phyloP scores from a whole-genome alignment of 495 filamentous ascomycete species.

The Hypoxylon fragiforme region DNA sequence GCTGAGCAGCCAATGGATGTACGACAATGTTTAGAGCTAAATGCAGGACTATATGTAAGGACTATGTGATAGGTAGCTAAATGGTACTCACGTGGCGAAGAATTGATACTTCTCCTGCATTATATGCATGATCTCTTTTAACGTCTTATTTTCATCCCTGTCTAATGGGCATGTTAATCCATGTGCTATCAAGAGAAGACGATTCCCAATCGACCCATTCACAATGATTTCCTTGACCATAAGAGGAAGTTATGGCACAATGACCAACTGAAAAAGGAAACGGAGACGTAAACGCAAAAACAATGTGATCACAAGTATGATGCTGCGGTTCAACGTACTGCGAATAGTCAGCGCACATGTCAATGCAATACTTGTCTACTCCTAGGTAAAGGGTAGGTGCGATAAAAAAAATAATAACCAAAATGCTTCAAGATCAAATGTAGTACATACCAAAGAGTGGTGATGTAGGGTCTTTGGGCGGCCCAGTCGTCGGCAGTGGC shows the following conservation, averaged over 20 bases:
- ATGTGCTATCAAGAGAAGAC: background rate
- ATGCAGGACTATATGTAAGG: too few species aligned
- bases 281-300: background rate
- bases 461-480: constrained; percentile 27
- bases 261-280: background rate
- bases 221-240: background rate
- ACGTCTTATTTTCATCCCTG: constrained; percentile 43
- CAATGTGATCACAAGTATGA: background rate
- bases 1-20: too few species aligned
- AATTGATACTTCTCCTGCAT: constrained; percentile 46
- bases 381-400: background rate
- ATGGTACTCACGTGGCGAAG: constrained; percentile 43
- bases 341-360: background rate
- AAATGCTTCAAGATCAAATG: background rate
- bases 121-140: constrained; percentile 45
- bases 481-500: constrained; percentile 35
- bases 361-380: too few species aligned
- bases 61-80: background rate
- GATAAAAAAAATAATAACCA: background rate
- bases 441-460: constrained; percentile 25
- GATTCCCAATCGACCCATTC: background rate
- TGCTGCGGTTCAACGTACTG: constrained; percentile 16
- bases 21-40: too few species aligned
- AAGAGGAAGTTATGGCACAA: background rate
- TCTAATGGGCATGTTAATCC: constrained; percentile 23